A percentile compares a stretch with the other conserved stretches of the same genome.
Evolutionary conservation across 768 basidiomycete species (phyloP).

Genomic region (Trametes meyenii): DNA sequence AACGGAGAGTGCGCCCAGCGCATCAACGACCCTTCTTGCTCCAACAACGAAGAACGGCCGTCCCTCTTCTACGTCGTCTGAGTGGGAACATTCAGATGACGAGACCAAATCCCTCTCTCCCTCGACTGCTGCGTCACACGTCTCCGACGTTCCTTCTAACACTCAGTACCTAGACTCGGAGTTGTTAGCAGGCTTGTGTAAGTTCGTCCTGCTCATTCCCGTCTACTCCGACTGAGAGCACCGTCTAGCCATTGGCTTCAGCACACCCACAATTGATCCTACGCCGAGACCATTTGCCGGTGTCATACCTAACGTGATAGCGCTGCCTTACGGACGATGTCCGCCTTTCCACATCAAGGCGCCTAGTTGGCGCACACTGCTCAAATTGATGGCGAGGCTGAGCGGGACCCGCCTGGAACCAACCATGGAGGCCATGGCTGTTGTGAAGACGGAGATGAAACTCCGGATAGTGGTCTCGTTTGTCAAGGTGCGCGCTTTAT

Average conservation of each 20-base stretch:
- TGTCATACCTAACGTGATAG: slow-evolving; percentile 72
- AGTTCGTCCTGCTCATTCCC: slow-evolving; percentile 36
- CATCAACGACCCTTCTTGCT: background rate
- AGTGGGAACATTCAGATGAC: background rate
- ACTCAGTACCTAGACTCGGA: slow-evolving; percentile 31
- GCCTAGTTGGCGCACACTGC: slow-evolving; percentile 70
- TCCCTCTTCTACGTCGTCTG: slow-evolving; percentile 9
- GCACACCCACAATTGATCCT: slow-evolving; percentile 54
- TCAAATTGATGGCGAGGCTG: slow-evolving; percentile 75
- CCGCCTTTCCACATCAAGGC: slow-evolving; percentile 75
- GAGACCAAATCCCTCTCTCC: background rate
- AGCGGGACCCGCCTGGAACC: slow-evolving; percentile 73
- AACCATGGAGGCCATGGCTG: slow-evolving; percentile 64
- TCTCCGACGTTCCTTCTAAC: slow-evolving; percentile 5
- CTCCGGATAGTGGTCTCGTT: slow-evolving; percentile 81
- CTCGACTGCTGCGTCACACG: background rate
- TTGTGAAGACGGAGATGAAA: slow-evolving; percentile 55
- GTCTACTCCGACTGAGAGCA: background rate
- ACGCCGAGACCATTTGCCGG: slow-evolving; percentile 50
- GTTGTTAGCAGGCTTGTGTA: slow-evolving; percentile 48
- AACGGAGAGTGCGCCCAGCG: slow-evolving; percentile 1
- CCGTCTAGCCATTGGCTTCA: slow-evolving; percentile 67
- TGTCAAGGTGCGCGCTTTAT: slow-evolving; percentile 55
- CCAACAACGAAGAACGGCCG: background rate
- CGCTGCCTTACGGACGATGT: slow-evolving; percentile 67